Conservation (phyloP, 305 asterid species). For the Fraxinus sp. region DNA sequence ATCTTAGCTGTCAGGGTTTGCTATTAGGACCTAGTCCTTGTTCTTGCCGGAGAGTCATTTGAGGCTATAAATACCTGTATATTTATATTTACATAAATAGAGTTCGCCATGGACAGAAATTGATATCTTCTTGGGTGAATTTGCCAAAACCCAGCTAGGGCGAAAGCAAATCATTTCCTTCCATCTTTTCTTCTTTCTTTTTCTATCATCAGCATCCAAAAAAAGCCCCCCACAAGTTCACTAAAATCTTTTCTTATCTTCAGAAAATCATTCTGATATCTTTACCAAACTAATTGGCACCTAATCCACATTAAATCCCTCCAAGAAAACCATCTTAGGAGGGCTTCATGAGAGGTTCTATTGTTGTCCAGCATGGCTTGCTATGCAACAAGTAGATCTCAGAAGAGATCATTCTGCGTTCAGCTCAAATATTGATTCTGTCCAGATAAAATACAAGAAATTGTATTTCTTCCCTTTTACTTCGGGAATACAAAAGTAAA, state of each 20-base stretch:
- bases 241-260: background rate
- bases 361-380: background rate
- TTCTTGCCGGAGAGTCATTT: background rate
- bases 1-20: background rate
- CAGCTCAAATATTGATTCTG: background rate
- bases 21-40: background rate
- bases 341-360: background rate
- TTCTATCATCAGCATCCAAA: background rate
- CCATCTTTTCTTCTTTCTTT: background rate
- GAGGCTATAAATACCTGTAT: background rate
- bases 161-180: background rate
- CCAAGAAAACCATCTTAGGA: background rate
- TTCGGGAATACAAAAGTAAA: background rate
- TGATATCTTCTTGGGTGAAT: background rate
- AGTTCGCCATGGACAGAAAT: background rate
- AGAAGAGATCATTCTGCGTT: background rate
- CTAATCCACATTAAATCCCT: background rate
- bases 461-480: background rate
- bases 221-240: background rate
- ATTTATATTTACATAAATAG: background rate
- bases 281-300: background rate
- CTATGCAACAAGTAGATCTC: background rate
- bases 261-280: background rate
- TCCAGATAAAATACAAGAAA: background rate
- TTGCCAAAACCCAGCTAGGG: background rate